These are phyloP conservation scores for Penicillium sp. DNA, from an alignment of 2,329 filamentous ascomycete genomes.

Conservation along the genomic window DNA sequence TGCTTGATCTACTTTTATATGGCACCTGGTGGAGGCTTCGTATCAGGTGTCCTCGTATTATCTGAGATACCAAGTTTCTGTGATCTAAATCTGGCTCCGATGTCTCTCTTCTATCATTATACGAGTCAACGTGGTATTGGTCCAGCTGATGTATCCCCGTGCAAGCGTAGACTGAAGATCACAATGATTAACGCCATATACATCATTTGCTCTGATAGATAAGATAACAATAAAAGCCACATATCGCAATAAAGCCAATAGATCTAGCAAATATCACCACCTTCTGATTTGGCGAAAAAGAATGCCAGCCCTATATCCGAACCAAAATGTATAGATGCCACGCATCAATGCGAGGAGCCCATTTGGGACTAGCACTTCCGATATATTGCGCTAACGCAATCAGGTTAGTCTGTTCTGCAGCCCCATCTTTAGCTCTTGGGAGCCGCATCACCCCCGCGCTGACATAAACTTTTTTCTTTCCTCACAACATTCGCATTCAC, in stretches of 20 bases:
- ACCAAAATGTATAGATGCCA: constrained; percentile 8
- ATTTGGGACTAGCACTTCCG: constrained; percentile 20
- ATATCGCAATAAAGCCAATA: not conserved
- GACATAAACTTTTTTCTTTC: constrained; percentile 26
- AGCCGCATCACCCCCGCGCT: constrained; percentile 36
- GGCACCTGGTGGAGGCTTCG: not conserved
- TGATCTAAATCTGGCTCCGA: too few relatives aligned
- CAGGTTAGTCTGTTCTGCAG: constrained; percentile 17
- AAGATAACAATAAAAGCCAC: too few relatives aligned
- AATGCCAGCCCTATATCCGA: constrained; percentile 6
- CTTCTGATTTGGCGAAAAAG: not conserved
- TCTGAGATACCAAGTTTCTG: not conserved
- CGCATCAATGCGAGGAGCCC: constrained; percentile 19
- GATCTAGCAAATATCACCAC: not conserved
- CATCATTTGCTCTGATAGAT: not conserved
- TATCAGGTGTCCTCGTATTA: not conserved
- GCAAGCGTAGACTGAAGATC: constrained; percentile 1
- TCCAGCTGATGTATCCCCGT: not conserved
- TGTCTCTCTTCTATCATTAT: not conserved
- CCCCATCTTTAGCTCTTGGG: constrained; percentile 37
- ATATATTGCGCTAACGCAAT: constrained; percentile 22
- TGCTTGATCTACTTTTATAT: not conserved
- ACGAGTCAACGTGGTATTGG: not conserved
- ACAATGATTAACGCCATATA: not conserved
- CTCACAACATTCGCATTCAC: not conserved